Percentiles rank a stretch among this genome's conserved stretches.
These are phyloP conservation scores for Kodamaea restingae DNA, from an alignment of 805 yeast species.

Conservation along the genomic window DNA sequence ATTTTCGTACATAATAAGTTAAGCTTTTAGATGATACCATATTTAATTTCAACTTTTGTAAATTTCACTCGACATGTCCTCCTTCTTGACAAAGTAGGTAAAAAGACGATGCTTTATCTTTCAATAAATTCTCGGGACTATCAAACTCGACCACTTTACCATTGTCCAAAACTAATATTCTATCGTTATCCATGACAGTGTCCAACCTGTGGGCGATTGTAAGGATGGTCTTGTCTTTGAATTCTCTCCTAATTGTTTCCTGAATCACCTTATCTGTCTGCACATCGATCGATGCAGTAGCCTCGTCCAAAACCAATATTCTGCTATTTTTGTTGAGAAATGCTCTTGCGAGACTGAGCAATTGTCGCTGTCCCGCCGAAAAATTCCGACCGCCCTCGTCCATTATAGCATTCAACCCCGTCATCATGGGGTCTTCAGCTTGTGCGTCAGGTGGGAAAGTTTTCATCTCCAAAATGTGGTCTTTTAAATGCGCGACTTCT, in stretches of 20 bases:
- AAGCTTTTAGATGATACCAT: no score
- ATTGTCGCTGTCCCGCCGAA: slow-evolving; percentile 84
- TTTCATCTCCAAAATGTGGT: slow-evolving; percentile 49
- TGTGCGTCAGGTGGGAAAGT: slow-evolving; percentile 11
- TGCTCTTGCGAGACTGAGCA: slow-evolving; percentile 81
- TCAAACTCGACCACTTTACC: slow-evolving; percentile 80
- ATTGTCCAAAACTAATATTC: slow-evolving; percentile 66
- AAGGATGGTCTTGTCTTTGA: slow-evolving; percentile 70
- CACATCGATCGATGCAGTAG: slow-evolving; percentile 75
- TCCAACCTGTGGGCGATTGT: slow-evolving; percentile 89
- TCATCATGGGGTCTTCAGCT: background rate
- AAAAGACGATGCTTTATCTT: slow-evolving; percentile 43
- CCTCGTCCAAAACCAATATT: slow-evolving; percentile 26
- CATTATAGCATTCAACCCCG: slow-evolving; percentile 24
- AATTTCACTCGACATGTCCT: background rate
- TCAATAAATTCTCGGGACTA: slow-evolving; percentile 50
- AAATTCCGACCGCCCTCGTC: slow-evolving; percentile 79
- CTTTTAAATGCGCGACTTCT: slow-evolving; percentile 71
- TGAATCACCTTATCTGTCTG: slow-evolving; percentile 80
- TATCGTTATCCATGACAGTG: slow-evolving; percentile 81
- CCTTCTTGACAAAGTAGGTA: slow-evolving; percentile 21
- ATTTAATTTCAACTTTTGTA: no score
- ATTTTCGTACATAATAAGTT: no score
- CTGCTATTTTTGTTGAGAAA: slow-evolving; percentile 45
- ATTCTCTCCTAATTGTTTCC: slow-evolving; percentile 70